Percentiles rank a stretch among this genome's conserved stretches.
These are phyloP conservation scores for Casuarina glauca DNA, from an alignment of 306 rosid genomes.

Conservation along the genomic window DNA sequence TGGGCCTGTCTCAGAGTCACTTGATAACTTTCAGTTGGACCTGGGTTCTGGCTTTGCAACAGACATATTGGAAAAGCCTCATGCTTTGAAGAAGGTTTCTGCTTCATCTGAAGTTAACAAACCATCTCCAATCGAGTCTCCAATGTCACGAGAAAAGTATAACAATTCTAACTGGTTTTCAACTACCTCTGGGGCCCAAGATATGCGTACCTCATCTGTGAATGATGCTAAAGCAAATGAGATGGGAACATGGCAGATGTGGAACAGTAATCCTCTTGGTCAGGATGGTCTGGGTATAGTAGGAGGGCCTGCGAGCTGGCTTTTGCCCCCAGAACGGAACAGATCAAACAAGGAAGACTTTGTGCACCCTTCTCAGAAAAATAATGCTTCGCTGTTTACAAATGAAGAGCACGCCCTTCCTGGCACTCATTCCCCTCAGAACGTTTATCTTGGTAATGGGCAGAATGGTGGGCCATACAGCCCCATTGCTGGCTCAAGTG, in stretches of 20 bases:
- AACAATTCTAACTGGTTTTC: constrained; percentile 54
- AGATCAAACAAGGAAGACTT: constrained; percentile 66
- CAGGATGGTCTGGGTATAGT: constrained; percentile 91
- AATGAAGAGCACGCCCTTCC: constrained; percentile 69
- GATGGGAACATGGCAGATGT: constrained; percentile 96
- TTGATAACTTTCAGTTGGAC: constrained; percentile 85
- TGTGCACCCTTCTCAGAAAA: constrained; percentile 71
- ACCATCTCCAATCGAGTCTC: constrained; percentile 94
- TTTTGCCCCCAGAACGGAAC: constrained; percentile 60
- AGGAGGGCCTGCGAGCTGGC: constrained; percentile 86
- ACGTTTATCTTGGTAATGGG: constrained; percentile 66
- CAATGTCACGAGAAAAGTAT: constrained; percentile 84
- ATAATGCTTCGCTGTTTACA: constrained; percentile 72
- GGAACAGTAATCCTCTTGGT: constrained; percentile 84
- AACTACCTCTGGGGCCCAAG: constrained; percentile 46
- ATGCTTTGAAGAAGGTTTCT: constrained; percentile 52
- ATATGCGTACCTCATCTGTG: constrained; percentile 45
- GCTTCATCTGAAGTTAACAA: constrained; percentile 66
- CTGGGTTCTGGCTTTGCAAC: constrained; percentile 59
- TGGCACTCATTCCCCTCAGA: constrained; percentile 61
- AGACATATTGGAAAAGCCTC: constrained; percentile 55
- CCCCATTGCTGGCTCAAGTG: constrained; percentile 59
- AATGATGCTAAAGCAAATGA: constrained; percentile 59
- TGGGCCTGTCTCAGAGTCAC: constrained; percentile 98
- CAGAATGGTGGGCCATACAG: constrained; percentile 65